Percentiles rank a stretch among this genome's conserved stretches.
Evolutionary conservation across 352 stramenopile genomes (phyloP).

Genomic region (Pythium utonaiense): DNA sequence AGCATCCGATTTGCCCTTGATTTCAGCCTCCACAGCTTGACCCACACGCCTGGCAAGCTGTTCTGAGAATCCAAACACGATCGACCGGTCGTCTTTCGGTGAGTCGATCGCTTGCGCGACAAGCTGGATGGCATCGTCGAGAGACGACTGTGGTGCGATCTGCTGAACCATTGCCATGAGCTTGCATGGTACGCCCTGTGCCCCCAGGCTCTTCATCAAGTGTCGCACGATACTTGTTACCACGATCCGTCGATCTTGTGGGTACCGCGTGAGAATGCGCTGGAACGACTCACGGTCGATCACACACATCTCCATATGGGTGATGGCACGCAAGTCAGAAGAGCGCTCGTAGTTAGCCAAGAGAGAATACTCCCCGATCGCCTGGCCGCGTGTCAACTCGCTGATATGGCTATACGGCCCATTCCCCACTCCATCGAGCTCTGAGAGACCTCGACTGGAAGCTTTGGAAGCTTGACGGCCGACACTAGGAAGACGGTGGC

Average conservation of each 20-base stretch:
- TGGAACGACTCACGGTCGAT: slow-evolving; percentile 39
- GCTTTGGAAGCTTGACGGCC: neutral
- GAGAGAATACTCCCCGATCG: slow-evolving; percentile 39
- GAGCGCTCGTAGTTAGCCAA: slow-evolving; percentile 53
- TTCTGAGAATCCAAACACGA: neutral
- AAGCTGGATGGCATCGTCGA: neutral
- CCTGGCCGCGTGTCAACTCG: neutral
- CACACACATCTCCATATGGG: slow-evolving; percentile 54
- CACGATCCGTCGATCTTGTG: slow-evolving; percentile 22
- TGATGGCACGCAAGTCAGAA: slow-evolving; percentile 37
- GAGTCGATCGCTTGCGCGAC: neutral
- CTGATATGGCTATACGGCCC: neutral
- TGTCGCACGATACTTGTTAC: neutral
- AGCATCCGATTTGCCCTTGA: too few species aligned
- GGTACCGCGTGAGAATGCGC: slow-evolving; percentile 31
- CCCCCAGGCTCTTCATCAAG: neutral
- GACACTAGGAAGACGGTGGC: neutral
- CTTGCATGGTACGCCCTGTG: neutral
- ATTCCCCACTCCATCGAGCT: neutral
- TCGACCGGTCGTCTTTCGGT: neutral
- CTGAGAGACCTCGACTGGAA: neutral
- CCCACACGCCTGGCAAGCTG: neutral
- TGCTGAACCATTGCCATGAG: neutral
- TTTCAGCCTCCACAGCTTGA: too few species aligned
- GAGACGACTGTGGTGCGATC: slow-evolving; percentile 2